A percentile compares a stretch with the other conserved stretches of the same genome.
Evolutionary conservation across 169 alveolate genomes (phyloP).

Genomic region (Cryptosporidium andersoni): DNA sequence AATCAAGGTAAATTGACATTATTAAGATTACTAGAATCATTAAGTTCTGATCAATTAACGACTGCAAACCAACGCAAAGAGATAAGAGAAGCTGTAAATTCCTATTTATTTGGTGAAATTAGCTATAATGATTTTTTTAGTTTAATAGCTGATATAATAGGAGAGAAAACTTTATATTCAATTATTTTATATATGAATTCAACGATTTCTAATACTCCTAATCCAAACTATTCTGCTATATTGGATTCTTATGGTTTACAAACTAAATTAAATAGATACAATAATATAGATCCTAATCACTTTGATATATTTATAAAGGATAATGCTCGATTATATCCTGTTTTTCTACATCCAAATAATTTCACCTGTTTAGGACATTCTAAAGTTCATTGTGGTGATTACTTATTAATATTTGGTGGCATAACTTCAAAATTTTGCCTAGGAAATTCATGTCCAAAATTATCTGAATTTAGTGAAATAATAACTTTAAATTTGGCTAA

Average conservation of each 20-base stretch:
- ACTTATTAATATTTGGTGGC: slow-evolving; percentile 39
- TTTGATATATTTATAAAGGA: slow-evolving; percentile 6
- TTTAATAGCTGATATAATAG: slow-evolving; percentile 85
- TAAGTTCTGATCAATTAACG: slow-evolving; percentile 86
- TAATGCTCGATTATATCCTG: slow-evolving; percentile 14
- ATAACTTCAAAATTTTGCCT: slow-evolving; percentile 2
- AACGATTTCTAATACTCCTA: background rate
- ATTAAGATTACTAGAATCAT: slow-evolving; percentile 83
- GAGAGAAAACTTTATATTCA: slow-evolving; percentile 72
- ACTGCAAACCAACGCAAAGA: slow-evolving; percentile 90
- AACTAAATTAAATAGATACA: background rate
- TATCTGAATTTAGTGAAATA: slow-evolving; percentile 19
- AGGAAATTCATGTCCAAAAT: background rate
- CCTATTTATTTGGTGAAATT: slow-evolving; percentile 84
- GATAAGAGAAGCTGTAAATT: slow-evolving; percentile 86
- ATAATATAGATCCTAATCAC: background rate
- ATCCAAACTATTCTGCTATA: slow-evolving; percentile 39
- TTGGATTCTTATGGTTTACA: slow-evolving; percentile 20
- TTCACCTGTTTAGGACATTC: slow-evolving; percentile 44
- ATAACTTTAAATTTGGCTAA: background rate
- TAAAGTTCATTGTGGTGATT: slow-evolving; percentile 39
- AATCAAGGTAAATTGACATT: slow-evolving; percentile 70
- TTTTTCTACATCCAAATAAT: background rate
- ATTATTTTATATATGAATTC: slow-evolving; percentile 12
- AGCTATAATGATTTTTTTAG: slow-evolving; percentile 86